Conservation (phyloP, 345 rosid genomes). For the Dipteronia dyeriana region DNA sequence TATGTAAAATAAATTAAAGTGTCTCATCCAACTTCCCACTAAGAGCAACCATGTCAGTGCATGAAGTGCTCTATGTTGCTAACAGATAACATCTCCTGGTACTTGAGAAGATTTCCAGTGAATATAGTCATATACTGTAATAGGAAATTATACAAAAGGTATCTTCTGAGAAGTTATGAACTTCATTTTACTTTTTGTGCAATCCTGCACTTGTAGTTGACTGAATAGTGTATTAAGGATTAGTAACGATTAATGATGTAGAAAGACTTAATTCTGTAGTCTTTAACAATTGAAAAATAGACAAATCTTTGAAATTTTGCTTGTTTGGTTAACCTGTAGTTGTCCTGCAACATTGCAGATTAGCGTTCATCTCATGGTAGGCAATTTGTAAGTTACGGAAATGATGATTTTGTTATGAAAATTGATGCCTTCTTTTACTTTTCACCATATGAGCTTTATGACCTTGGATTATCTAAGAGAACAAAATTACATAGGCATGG, state of each 20-base stretch:
- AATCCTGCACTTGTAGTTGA: neutral
- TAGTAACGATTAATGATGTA: neutral
- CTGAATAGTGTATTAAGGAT: neutral
- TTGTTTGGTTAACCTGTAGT: neutral
- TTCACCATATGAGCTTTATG: neutral
- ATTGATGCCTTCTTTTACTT: constrained; percentile 5
- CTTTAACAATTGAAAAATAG: neutral
- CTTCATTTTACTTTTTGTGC: neutral
- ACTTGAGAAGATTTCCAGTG: neutral
- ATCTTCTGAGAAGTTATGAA: neutral
- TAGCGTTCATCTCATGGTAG: neutral
- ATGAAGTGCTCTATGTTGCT: neutral
- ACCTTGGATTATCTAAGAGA: neutral
- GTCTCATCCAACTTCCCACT: neutral
- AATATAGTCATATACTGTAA: neutral
- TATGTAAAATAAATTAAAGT: neutral
- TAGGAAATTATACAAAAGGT: neutral
- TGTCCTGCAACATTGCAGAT: neutral
- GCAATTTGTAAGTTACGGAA: neutral
- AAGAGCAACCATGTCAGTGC: neutral
- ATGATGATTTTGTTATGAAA: constrained; percentile 3
- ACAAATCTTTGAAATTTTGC: neutral
- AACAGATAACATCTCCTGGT: neutral
- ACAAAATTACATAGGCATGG: neutral
- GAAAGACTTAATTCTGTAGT: constrained; percentile 5